Evolutionary conservation across 768 basidiomycete species (phyloP).

Genomic region (Amanita pallidorosea): DNA sequence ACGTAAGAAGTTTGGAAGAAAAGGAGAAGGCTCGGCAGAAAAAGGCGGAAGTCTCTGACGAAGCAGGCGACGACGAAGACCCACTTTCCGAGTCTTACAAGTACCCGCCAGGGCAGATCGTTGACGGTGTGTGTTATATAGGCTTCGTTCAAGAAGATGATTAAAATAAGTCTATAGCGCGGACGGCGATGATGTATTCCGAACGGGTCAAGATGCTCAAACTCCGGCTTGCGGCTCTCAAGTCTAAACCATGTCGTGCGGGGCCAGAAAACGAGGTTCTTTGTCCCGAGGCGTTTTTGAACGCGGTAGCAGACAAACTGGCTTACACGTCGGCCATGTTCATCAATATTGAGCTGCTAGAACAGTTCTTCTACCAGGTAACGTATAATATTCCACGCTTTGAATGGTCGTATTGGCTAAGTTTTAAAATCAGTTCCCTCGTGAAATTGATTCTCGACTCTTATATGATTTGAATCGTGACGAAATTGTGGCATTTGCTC

Average conservation of each 20-base stretch:
- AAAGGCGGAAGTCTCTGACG: slow-evolving; percentile 28
- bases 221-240: slow-evolving; percentile 76
- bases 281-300: slow-evolving; percentile 95
- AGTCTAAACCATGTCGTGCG: slow-evolving; percentile 77
- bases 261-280: slow-evolving; percentile 85
- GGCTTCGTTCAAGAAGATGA: too few species aligned
- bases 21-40: slow-evolving; percentile 35
- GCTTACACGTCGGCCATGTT: slow-evolving; percentile 96
- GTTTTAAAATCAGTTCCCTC: slow-evolving; percentile 69
- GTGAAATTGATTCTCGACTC: slow-evolving; percentile 91
- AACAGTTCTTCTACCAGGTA: slow-evolving; percentile 98
- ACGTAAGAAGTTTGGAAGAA: slow-evolving; percentile 78
- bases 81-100: slow-evolving; percentile 65
- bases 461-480: slow-evolving; percentile 88
- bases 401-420: slow-evolving; percentile 1
- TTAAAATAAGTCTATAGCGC: too few species aligned
- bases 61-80: slow-evolving; percentile 32
- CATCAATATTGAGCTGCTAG: slow-evolving; percentile 95
- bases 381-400: slow-evolving; percentile 12
- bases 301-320: slow-evolving; percentile 93
- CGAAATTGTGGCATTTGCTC: slow-evolving; percentile 86
- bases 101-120: slow-evolving; percentile 83
- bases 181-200: slow-evolving; percentile 82
- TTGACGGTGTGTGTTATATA: slow-evolving; percentile 93
- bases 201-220: slow-evolving; percentile 79